Evolutionary conservation across 2,329 filamentous ascomycete species (phyloP), one percentile per base, ranked within the genome.

Genomic region (Ophiocordyceps camponoti-leonardi): DNA sequence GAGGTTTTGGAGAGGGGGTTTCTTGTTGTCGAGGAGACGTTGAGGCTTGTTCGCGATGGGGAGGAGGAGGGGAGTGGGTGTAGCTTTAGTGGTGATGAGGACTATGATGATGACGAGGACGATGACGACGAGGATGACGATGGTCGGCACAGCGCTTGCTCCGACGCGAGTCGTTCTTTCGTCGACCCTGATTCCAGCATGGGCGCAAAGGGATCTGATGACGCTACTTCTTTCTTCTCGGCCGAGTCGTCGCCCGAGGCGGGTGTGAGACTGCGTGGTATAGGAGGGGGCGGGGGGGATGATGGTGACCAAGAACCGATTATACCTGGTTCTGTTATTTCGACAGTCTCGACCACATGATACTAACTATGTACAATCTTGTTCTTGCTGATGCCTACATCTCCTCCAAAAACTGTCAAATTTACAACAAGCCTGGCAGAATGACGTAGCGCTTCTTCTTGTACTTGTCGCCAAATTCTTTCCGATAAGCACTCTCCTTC

Each of bases 391-490:
- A 4, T 23, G 22, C 22, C n/a, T n/a, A n/a, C n/a, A n/a, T n/a
- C n/a, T n/a, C n/a, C n/a, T n/a, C n/a, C n/a, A n/a, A n/a, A n/a
- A n/a, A n/a, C n/a, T n/a, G n/a, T n/a, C n/a, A n/a, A n/a, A n/a
- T n/a, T 66, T 67, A 92, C 59, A 81, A 73, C 44, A 94, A 66
- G 3, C 84, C 84, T 3, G 92, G 86, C 48, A 95, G 63, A 66
- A 94, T 83, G 49, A 77, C 79, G 58, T 73, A 90, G 57, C 77
- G 77, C 85, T 98, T 96, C 71, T 82, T 88, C 80, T 90, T 88
- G 68, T 98, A 98, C 66, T 81, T 84, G 61, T 88, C 83, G 39
- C 84, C 84, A 63, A 96, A 94, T 62, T 94, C 85, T 63, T 83
- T 82, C 56, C 92, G 79, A 62, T 95, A 92, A 47, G 85, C 79